These are phyloP conservation scores for Xylaria nigripes DNA, from an alignment of 495 filamentous ascomycete genomes.

Conservation along the genomic window DNA sequence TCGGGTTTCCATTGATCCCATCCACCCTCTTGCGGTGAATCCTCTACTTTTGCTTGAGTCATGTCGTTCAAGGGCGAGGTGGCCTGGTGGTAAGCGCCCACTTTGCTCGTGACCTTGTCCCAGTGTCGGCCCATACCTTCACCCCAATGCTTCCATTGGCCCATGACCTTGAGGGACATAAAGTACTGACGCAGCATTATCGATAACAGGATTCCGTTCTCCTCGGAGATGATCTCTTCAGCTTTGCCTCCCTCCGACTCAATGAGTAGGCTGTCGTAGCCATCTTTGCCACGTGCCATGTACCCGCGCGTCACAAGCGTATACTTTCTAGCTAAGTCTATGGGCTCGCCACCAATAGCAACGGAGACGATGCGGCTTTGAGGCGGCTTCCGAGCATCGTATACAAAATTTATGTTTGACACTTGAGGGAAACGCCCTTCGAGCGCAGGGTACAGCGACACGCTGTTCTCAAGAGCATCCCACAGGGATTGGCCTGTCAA, in stretches of 20 bases:
- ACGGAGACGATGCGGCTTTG: constrained; percentile 56
- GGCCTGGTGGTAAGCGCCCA: constrained; percentile 40
- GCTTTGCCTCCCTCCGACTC: constrained; percentile 61
- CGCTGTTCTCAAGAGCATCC: constrained; percentile 73
- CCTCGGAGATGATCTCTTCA: constrained; percentile 71
- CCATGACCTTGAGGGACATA: constrained; percentile 68
- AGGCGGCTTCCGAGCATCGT: constrained; percentile 49
- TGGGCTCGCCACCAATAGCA: constrained; percentile 48
- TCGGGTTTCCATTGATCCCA: constrained; percentile 37
- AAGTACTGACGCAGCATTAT: constrained; percentile 86
- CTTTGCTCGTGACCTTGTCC: constrained; percentile 46
- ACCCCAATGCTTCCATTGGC: constrained; percentile 64
- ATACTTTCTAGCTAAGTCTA: constrained; percentile 56
- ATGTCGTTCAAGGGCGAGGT: neutral
- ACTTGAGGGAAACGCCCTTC: constrained; percentile 80
- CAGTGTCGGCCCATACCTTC: constrained; percentile 52
- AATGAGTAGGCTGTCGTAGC: constrained; percentile 64
- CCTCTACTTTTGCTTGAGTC: constrained; percentile 20
- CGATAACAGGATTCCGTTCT: constrained; percentile 76
- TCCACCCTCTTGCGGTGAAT: constrained; percentile 22
- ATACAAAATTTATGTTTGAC: constrained; percentile 66
- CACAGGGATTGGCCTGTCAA: constrained; percentile 57
- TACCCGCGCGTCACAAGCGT: constrained; percentile 69
- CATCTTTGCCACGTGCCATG: constrained; percentile 83
- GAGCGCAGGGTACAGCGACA: constrained; percentile 70